Evolutionary conservation across 305 asterid genomes (phyloP), one percentile per base, ranked within the genome.

Genomic region (Fraxinus ornus): DNA sequence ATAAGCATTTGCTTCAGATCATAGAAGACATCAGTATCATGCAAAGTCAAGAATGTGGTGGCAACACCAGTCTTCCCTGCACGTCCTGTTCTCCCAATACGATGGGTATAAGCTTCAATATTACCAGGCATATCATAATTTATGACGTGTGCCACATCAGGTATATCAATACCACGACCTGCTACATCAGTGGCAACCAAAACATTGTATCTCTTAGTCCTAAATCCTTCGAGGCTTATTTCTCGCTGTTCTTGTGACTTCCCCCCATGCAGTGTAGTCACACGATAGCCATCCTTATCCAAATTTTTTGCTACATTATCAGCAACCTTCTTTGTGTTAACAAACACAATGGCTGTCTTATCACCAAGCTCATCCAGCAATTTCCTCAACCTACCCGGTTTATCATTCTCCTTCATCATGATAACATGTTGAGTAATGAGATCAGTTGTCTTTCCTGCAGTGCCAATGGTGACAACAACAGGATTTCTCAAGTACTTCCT

Each of bases 401-500:
- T 94, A 87, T 94, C 97, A 0, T 92, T 90, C 89, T 93, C 55
- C n/a, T 47, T 47, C 55, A 47, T 12, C 55, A 47, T 47, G n/a
- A 47, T 47, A 47, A 47, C 55, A 47, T 47, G n/a, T 47, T 47
- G 55, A 47, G 55, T 47, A 0, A 47, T 47, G 55, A 12, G n/a
- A 12, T 47, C 55, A 47, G 55, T 47, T 47, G 55, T 47, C 55
- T 47, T 47, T 47, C 55, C 55, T 47, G n/a, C 55, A 47, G 55
- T 47, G 55, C 55, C 55, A 47, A 47, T 12, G n/a, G n/a, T 47
- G n/a, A 47, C 55, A 2, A 94, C 98, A 77, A 93, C 97, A 19
- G 95, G 98, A 88, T 94, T 94, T 84, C 98, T 90, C 84, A 94
- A 85, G 89, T 93, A 94, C 87, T 94, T 93, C 85, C 94, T 89